A percentile compares a stretch with the other conserved stretches of the same genome.
Evolutionary conservation across 495 filamentous ascomycete species (phyloP).

Genomic region (Penicillium taxi): DNA sequence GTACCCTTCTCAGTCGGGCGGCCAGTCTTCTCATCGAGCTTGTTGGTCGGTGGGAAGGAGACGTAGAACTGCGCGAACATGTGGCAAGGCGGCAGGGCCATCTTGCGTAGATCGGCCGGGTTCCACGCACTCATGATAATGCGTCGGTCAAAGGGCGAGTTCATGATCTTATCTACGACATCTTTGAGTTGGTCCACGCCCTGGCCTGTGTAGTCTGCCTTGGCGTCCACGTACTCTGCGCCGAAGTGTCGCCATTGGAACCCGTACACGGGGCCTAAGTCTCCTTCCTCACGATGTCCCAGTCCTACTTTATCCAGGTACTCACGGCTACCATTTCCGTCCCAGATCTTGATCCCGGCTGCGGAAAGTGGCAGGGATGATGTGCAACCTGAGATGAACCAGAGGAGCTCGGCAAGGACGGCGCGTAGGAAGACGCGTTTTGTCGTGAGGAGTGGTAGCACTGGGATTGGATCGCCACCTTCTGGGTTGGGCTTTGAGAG

Average conservation of each 20-base stretch:
- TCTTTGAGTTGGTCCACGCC: constrained; percentile 89
- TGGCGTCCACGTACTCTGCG: constrained; percentile 70
- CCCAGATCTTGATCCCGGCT: constrained; percentile 92
- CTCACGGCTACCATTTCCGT: constrained; percentile 85
- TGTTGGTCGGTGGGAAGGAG: constrained; percentile 52
- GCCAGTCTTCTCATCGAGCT: constrained; percentile 24
- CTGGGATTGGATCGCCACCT: constrained; percentile 34
- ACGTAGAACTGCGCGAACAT: constrained; percentile 99
- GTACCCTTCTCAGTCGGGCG: constrained; percentile 48
- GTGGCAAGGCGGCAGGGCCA: constrained; percentile 95
- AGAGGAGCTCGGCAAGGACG: constrained; percentile 88
- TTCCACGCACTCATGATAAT: constrained; percentile 94
- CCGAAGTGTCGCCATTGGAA: constrained; percentile 99
- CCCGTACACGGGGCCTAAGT: constrained; percentile 93
- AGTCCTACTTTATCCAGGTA: constrained; percentile 82
- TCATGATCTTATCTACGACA: constrained; percentile 71
- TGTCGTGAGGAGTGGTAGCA: constrained; percentile 89
- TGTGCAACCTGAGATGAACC: constrained; percentile 84
- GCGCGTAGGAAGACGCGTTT: constrained; percentile 93
- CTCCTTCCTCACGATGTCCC: constrained; percentile 68
- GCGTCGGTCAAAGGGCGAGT: constrained; percentile 77
- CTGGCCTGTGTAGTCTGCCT: constrained; percentile 77
- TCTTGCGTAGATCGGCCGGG: constrained; percentile 71
- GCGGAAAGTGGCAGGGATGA: constrained; percentile 64
- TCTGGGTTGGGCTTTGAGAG: constrained; percentile 52